Base-by-base conservation (phyloP, 1,284 basidiomycete species). In the Schizophyllum commune region DNA sequence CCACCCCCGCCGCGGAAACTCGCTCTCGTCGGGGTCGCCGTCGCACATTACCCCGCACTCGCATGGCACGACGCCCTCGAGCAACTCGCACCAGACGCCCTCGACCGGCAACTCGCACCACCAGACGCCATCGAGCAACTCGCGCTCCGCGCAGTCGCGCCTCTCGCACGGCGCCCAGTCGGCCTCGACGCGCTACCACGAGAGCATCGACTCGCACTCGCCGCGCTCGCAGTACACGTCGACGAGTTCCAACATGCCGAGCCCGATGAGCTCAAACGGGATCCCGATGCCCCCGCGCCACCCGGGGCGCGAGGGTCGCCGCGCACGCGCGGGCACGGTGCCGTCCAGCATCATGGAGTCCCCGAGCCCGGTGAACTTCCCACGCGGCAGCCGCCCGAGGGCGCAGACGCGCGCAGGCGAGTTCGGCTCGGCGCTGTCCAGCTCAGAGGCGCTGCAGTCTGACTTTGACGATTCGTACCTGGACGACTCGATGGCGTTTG, bases 221-320 rank as follows among this genome's bases (percentile, higher is more conserved):
- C 74, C 75, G 62, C 72, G 64, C 67, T 75, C 68, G 15, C 69
- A 71, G 54, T 63, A 68, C 7, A 71, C 71, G n/a, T 67, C 70
- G n/a, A 64, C 66, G 52, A 63, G 63, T 61, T 32, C 61, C 60
- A 56, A 61, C 58, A 21, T 69, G 69, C 59, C 61, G 68, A 56
- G 68, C 67, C 55, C 60, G 11, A 52, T 56, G 57, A 77, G 76
- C 17, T 77, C 74, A 68, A 75, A 75, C 57, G 77, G 74, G 0
- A 86, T 90, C 60, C 87, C 89, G 13, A 87, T 89, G 83, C 88
- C 89, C 0, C 86, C 86, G 13, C 75, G 85, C 52, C 86, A 88
- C 69, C 85, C 85, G 17, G 79, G 84, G 65, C 79, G 79, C 56
- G 76, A 73, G 63, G 73, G 76, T 63, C 71, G 79, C 56, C 69